Base-by-base conservation (phyloP, 345 rosid species). In the Schrenkiella parvula region DNA sequence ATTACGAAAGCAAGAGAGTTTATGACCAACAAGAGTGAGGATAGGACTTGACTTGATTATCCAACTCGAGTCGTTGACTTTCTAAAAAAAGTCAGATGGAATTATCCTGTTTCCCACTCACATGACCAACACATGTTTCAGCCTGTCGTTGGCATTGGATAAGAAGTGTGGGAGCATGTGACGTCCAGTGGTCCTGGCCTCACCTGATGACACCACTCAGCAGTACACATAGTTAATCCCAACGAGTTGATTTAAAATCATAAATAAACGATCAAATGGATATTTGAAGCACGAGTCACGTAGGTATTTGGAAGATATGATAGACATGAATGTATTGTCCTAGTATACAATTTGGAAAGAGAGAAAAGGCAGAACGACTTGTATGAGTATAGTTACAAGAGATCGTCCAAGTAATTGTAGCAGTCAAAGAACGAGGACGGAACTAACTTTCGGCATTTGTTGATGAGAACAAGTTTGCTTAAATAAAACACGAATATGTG, bases 71-170 rank as follows among this genome's bases (percentile, higher is more conserved):
- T 22, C 70, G 34, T 64, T 62, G 76, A 72, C 70, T 63, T 52
- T 53, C 53, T 29, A 41, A 39, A 66, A 28, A 31, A 19, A 51
- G 28, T 72, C 76, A 42, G 18, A 15, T 32, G 46, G 42, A 53
- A 53, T 31, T 53, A 72, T 53, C 8, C 11, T 52, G 70, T 64
- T 63, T 35, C 64, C 70, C 70, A 72, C 59, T 72, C 55, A 53
- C 56, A 62, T 71, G 62, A 62, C 35, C 62, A 71, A 62, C 63
- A 71, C 69, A 72, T 72, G 64, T 53, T 53, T 64, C 38, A 31
- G 3, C 64, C 38, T 42, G 26, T 43, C 63, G 53, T 53, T 72
- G 76, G 55, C 64, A 32, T 62, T 52, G 35, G 54, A 71, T 53
- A 19, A 39, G 62, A 71, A 14, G 46, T 72, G 55, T 55, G 17